Percentiles rank a stretch among this genome's conserved stretches.
Conservation (phyloP, 495 filamentous ascomycete genomes). For the Staphylotrichum tortipilum region DNA sequence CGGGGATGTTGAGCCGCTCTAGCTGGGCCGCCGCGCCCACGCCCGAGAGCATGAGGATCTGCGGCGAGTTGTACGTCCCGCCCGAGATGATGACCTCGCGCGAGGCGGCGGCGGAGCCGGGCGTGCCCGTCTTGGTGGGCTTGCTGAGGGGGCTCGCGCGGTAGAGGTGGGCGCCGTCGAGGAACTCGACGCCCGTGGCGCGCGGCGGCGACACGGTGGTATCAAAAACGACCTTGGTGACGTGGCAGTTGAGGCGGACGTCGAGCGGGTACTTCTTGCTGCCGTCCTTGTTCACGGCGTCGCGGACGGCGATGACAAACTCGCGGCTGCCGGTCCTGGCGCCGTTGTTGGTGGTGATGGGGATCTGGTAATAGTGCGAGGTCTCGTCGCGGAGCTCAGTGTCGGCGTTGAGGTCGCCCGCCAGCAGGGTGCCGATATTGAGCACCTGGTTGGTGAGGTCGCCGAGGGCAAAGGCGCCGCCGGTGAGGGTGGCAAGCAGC, state of each 20-base stretch:
- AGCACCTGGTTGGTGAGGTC: slow-evolving; percentile 27
- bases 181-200: slow-evolving; percentile 56
- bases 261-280: slow-evolving; percentile 49
- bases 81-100: slow-evolving; percentile 57
- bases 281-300: slow-evolving; percentile 43
- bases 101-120: slow-evolving; percentile 39
- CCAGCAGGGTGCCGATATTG: slow-evolving; percentile 38
- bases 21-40: slow-evolving; percentile 48
- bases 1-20: slow-evolving; percentile 36
- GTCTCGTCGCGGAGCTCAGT: slow-evolving; percentile 17
- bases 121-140: slow-evolving; percentile 26
- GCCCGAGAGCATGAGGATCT: slow-evolving; percentile 56
- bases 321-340: slow-evolving; percentile 46
- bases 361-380: slow-evolving; percentile 43
- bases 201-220: slow-evolving; percentile 30
- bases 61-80: slow-evolving; percentile 53
- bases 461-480: slow-evolving; percentile 44
- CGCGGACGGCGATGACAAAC: slow-evolving; percentile 43
- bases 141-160: slow-evolving; percentile 42
- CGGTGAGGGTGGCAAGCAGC: slow-evolving; percentile 41
- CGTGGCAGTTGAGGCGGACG: slow-evolving; percentile 51
- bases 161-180: slow-evolving; percentile 52
- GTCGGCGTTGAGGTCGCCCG: slow-evolving; percentile 46
- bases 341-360: slow-evolving; percentile 37
- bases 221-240: slow-evolving; percentile 52